Evolutionary conservation across 805 yeast genomes (phyloP), one percentile per base, ranked within the genome.

Genomic region (Zygosaccharomyces bisporus): DNA sequence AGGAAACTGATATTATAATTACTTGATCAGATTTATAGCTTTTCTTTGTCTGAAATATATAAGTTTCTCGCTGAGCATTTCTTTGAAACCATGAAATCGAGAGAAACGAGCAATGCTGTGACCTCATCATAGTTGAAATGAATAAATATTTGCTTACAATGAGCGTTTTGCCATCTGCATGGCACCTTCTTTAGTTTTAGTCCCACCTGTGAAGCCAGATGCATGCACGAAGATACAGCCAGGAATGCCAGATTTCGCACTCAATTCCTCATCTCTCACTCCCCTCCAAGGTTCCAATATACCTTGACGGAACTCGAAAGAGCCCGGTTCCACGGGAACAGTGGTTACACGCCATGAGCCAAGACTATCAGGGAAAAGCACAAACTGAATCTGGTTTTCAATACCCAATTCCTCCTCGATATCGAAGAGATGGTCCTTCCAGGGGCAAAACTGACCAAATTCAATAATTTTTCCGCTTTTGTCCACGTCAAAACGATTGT

Each of bases 161-260:
- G 71, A 66, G 59, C 66, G 56, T 49, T 68, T 69, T 5, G 98
- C 97, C 66, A 93, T 74, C 58, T 77, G 67, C 46, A 88, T 62
- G 10, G 83, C 97, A 24, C 86, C 84, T 41, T 88, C 96, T 51
- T 74, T 70, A 18, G 95, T 76, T 59, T 80, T 74, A 45, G 91
- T 87, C 43, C 99, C 99, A 35, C 99, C 99, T 58, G 93, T 93
- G 68, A 93, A 93, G 0, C 99, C 98, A 33, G 95, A 86, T 34
- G 98, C 96, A 57, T 93, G 99, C 46, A 93, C 80, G 61, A 93
- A 93, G 16, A 90, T 79, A 62, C 96, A 86, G 6, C 86, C 96
- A 24, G 78, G 80, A 44, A 93, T 77, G n/a, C 95, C 96, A 27
- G 88, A 72, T 53, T 75, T 69, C 52, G 80, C 71, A 53, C 85